A percentile compares a stretch with the other conserved stretches of the same genome.
Evolutionary conservation across 352 stramenopile species (phyloP).

Genomic region (Phytophthora foliorum): DNA sequence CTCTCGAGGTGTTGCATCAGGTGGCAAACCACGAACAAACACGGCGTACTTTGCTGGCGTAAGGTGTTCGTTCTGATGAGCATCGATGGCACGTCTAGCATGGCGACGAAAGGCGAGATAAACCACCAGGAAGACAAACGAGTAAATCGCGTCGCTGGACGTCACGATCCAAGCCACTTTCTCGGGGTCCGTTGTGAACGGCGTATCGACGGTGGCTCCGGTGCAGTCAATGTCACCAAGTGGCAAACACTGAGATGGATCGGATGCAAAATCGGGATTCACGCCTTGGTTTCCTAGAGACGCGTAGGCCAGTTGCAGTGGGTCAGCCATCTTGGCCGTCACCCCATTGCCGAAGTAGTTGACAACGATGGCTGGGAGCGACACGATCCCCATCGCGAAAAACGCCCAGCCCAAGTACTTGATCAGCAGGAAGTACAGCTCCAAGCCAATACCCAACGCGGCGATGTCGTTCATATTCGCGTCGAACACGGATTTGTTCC

Average conservation of each 20-base stretch:
- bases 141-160: slow-evolving; percentile 68
- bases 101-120: slow-evolving; percentile 61
- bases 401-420: slow-evolving; percentile 79
- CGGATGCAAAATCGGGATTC: slow-evolving; percentile 57
- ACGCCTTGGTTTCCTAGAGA: slow-evolving; percentile 87
- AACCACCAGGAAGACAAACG: slow-evolving; percentile 75
- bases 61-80: slow-evolving; percentile 78
- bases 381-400: slow-evolving; percentile 73
- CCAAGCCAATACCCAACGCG: slow-evolving; percentile 80
- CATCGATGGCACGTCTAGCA: slow-evolving; percentile 61
- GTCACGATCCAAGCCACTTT: slow-evolving; percentile 84
- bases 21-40: slow-evolving; percentile 75
- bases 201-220: slow-evolving; percentile 70
- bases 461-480: slow-evolving; percentile 80
- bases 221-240: slow-evolving; percentile 78
- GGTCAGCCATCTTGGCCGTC: slow-evolving; percentile 73
- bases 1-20: slow-evolving; percentile 69
- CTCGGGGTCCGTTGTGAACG: slow-evolving; percentile 64
- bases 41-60: slow-evolving; percentile 87
- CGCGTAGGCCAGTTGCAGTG: slow-evolving; percentile 72
- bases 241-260: slow-evolving; percentile 56
- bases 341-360: slow-evolving; percentile 78
- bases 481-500: slow-evolving; percentile 72
- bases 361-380: slow-evolving; percentile 69
- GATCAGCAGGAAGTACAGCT: slow-evolving; percentile 89